Base-by-base conservation (phyloP, 345 rosid species). In the Raphanus raphanistrum region DNA sequence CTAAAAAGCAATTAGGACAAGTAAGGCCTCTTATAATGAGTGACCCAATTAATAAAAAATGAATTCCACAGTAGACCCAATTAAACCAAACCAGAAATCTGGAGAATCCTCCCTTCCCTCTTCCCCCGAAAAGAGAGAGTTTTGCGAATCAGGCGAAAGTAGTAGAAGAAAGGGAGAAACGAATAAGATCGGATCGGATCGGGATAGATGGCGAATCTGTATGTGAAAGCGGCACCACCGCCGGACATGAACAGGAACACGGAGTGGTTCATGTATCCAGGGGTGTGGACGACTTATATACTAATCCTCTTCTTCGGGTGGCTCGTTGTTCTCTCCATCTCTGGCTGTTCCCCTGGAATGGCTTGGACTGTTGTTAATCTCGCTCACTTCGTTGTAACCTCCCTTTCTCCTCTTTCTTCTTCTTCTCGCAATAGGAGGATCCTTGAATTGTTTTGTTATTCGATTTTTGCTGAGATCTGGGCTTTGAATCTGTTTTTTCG, bases 341-440 rank as follows among this genome's bases (percentile, higher is more conserved):
- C 83, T 35, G 85, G 86, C 63, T 92, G 95, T 79, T 85, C 93
- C 16, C 86, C 95, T 64, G 93, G 95, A 68, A 86, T 84, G 90
- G 95, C 92, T 31, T 92, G 97, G 97, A 90, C 97, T 82, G 68
- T 86, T 82, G 92, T 90, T 73, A 88, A 88, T 78, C 93, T 92
- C 77, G 71, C 83, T 13, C 95, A 92, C 79, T 90, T 90, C 76
- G 64, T 74, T 31, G 93, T 90, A 84, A 33, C 84, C 17, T 29
- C 77, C 21, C 21, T 21, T 21, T 21, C 21, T 21, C 21, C 21
- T 21, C 21, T 21, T 21, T 21, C 21, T 21, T 21, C 21, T 21
- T 21, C 27, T 54, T 3, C 11, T 62, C 38, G 43, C 6, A 25
- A 5, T 13, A 12, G 6, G 28, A 16, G 11, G 58, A 27, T 13